Conservation (phyloP, 73 alveolate species). For the Durusdinium trenchii region DNA sequence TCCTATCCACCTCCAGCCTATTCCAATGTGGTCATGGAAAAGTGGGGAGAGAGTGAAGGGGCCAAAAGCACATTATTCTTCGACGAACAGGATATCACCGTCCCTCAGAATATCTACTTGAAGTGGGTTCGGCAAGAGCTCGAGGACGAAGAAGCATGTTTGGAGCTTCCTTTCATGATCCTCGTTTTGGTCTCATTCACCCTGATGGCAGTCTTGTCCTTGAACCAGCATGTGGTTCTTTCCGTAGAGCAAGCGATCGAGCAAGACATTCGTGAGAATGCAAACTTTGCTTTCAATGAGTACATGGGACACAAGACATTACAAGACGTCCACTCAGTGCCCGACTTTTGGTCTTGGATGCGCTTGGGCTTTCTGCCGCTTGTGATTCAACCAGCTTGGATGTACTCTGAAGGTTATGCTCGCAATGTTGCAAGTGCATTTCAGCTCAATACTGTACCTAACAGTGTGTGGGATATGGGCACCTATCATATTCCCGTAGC, state of each 20-base stretch:
- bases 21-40: slow-evolving; percentile 51
- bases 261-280: slow-evolving; percentile 61
- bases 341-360: slow-evolving; percentile 80
- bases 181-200: slow-evolving; percentile 77
- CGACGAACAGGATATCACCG: slow-evolving; percentile 55
- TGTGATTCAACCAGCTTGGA: slow-evolving; percentile 42
- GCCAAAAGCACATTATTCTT: not conserved
- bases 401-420: not conserved
- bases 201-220: slow-evolving; percentile 75
- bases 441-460: slow-evolving; percentile 8
- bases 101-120: slow-evolving; percentile 65
- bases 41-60: slow-evolving; percentile 30
- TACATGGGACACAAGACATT: slow-evolving; percentile 79
- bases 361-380: slow-evolving; percentile 71
- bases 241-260: slow-evolving; percentile 79
- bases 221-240: slow-evolving; percentile 71
- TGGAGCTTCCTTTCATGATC: slow-evolving; percentile 85
- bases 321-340: slow-evolving; percentile 60
- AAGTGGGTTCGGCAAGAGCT: slow-evolving; percentile 76
- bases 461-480: slow-evolving; percentile 44
- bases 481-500: not conserved
- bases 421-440: slow-evolving; percentile 34
- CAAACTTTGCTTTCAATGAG: slow-evolving; percentile 61
- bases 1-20: too few species aligned
- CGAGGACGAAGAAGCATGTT: slow-evolving; percentile 53